Conservation (phyloP, 495 filamentous ascomycete genomes). For the Wilcoxina mikolae region DNA sequence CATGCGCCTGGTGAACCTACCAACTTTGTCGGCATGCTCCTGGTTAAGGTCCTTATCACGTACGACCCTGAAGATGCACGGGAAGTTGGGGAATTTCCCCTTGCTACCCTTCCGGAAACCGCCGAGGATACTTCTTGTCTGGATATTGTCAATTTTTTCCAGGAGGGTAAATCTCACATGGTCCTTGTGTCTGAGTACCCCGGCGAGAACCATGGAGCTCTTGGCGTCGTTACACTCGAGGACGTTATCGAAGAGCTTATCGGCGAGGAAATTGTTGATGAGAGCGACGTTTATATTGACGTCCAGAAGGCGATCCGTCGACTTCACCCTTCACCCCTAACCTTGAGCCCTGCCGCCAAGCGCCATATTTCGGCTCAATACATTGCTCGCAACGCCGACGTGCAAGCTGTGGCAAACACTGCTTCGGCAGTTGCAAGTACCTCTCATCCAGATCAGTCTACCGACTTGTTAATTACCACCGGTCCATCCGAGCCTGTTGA, state of each 20-base stretch:
- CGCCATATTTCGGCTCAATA: slow-evolving; percentile 20
- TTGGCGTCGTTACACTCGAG: slow-evolving; percentile 89
- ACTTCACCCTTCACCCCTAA: slow-evolving; percentile 45
- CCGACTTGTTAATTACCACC: neutral
- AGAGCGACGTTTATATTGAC: slow-evolving; percentile 92
- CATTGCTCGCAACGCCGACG: slow-evolving; percentile 25
- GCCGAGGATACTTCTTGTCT: slow-evolving; percentile 87
- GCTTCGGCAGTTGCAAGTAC: slow-evolving; percentile 41
- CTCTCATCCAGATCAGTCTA: slow-evolving; percentile 2
- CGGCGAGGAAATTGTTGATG: slow-evolving; percentile 77
- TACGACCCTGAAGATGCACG: slow-evolving; percentile 91
- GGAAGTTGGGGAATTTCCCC: slow-evolving; percentile 69
- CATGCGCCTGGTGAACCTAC: slow-evolving; percentile 64
- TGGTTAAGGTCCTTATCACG: slow-evolving; percentile 96
- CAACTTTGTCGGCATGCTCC: slow-evolving; percentile 92
- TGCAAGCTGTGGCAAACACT: slow-evolving; percentile 44
- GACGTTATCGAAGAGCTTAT: slow-evolving; percentile 98
- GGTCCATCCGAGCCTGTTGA: slow-evolving; percentile 4
- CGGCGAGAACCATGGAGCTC: slow-evolving; percentile 71
- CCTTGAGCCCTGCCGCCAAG: slow-evolving; percentile 7
- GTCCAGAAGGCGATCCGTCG: slow-evolving; percentile 92
- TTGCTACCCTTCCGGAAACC: slow-evolving; percentile 90
- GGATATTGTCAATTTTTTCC: slow-evolving; percentile 98
- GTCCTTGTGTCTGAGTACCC: slow-evolving; percentile 84
- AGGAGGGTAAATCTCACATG: slow-evolving; percentile 98